Conservation (phyloP, 305 asterid genomes). For the Monarda citriodora region DNA sequence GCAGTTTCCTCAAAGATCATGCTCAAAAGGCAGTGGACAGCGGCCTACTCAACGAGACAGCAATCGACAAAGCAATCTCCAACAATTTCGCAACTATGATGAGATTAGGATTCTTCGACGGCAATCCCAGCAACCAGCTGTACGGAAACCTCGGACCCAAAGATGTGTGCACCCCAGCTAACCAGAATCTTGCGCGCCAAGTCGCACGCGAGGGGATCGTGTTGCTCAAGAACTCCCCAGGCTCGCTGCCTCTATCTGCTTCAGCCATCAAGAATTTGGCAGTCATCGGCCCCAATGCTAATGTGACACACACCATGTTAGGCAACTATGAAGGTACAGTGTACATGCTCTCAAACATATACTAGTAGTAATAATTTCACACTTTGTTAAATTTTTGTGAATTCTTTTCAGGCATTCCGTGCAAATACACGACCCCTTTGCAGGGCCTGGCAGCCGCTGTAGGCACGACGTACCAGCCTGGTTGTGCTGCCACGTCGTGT, state of each 20-base stretch:
- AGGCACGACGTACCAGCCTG: conserved; percentile 46
- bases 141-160: conserved; percentile 85
- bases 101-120: conserved; percentile 93
- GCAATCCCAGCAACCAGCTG: conserved; percentile 59
- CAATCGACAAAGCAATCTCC: conserved; percentile 51
- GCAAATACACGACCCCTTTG: conserved; percentile 61
- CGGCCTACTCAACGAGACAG: conserved; percentile 62
- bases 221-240: conserved; percentile 61
- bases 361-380: neutral
- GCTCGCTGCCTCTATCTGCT: conserved; percentile 66
- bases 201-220: conserved; percentile 90
- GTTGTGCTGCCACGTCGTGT: conserved; percentile 52
- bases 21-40: conserved; percentile 56
- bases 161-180: conserved; percentile 67
- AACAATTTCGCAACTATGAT: conserved; percentile 76
- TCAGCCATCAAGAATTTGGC: conserved; percentile 61
- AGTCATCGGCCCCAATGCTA: conserved; percentile 86
- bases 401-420: conserved; percentile 46
- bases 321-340: conserved; percentile 71
- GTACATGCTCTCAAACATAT: neutral
- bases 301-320: conserved; percentile 63
- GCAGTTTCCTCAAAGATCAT: conserved; percentile 41
- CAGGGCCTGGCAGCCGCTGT: conserved; percentile 52
- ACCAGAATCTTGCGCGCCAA: conserved; percentile 76
- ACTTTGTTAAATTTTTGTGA: neutral